These are phyloP conservation scores for Fraxinus americana DNA, from an alignment of 257 asterid species.

Conservation along the genomic window DNA sequence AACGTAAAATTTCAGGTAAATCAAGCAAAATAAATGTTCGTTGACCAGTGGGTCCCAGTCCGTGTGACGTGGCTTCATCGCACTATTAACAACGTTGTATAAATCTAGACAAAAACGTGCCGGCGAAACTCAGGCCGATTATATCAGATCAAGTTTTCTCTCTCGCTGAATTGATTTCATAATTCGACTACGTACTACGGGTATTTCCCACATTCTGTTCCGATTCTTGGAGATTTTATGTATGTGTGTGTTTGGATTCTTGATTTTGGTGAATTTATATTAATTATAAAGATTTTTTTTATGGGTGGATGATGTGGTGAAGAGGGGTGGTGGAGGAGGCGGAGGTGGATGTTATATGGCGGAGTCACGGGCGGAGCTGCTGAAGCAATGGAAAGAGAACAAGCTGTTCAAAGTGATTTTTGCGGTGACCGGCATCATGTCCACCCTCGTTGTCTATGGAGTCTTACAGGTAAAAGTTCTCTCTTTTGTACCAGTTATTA, in stretches of 20 bases:
- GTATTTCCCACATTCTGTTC: conserved; percentile 5
- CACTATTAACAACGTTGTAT: conserved; percentile 8
- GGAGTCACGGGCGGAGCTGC: conserved; percentile 51
- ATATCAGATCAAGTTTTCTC: conserved; percentile 17
- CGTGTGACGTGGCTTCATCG: conserved; percentile 27
- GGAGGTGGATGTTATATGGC: conserved; percentile 72
- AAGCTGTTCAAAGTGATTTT: conserved; percentile 62
- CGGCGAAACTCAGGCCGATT: conserved; percentile 39
- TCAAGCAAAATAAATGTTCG: not conserved
- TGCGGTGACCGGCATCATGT: conserved; percentile 87
- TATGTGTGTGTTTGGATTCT: not conserved
- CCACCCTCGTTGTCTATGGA: conserved; percentile 88
- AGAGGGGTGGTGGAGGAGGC: conserved; percentile 35
- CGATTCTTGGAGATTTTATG: conserved; percentile 19
- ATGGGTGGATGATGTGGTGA: conserved; percentile 11
- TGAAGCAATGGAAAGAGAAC: conserved; percentile 52
- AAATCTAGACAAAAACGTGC: conserved; percentile 23
- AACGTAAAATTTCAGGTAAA: not conserved
- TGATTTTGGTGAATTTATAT: not conserved
- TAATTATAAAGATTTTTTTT: not conserved
- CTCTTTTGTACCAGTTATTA: not conserved
- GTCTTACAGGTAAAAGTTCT: conserved; percentile 70
- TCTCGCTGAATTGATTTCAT: not conserved
- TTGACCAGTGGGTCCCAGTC: conserved; percentile 14
- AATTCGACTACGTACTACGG: conserved; percentile 19